Evolutionary conservation across 208 protist species (phyloP), one percentile per base, ranked within the genome.

Genomic region (Acanthamoeba castellanii): DNA sequence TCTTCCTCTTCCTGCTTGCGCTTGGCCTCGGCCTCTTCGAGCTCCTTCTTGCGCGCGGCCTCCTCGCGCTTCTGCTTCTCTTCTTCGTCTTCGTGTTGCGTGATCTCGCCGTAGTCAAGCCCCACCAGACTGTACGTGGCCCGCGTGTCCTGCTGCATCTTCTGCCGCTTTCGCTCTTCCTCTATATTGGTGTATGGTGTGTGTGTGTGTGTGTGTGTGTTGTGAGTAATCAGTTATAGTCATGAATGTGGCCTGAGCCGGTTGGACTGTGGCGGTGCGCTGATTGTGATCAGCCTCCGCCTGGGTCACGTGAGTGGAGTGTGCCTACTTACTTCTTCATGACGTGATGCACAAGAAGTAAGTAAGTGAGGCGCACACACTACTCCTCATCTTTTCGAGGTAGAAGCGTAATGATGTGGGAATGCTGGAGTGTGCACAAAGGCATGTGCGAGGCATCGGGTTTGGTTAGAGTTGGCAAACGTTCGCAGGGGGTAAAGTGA

Each of bases 101-200:
- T 57, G 34, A 74, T 45, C n/a, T 45, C 64, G 64, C 61, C 34
- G 61, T 92, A 92, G 37, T 92, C 87, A n/a, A 92, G 64, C 6
- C 27, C 34, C 22, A 92, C 87, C 4, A 57, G 22, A 25, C 37
- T 74, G 64, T 92, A 92, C 20, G 32, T 57, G 9, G 61, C 52
- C 14, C 37, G 34, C n/a, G 59, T n/a, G 72, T 81, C 72, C 72
- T 50, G 72, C 34, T 89, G 52, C 87, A 92, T 92, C 61, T 92
- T 92, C 47, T 92, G 52, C 25, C 87, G 87, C 87, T 92, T 92
- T 22, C 13, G 18, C 61, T 92, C 87, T 34, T 92, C 87, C 87
- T 92, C 87, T 92, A 59, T 92, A 57, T 3, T 22, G 42, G 52
- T 57, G n/a, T 52, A 11, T 52, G 7, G 47, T 52, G 4, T 4